Base-by-base conservation (phyloP, 805 yeast species). In the Wickerhamiella domercqiae region DNA sequence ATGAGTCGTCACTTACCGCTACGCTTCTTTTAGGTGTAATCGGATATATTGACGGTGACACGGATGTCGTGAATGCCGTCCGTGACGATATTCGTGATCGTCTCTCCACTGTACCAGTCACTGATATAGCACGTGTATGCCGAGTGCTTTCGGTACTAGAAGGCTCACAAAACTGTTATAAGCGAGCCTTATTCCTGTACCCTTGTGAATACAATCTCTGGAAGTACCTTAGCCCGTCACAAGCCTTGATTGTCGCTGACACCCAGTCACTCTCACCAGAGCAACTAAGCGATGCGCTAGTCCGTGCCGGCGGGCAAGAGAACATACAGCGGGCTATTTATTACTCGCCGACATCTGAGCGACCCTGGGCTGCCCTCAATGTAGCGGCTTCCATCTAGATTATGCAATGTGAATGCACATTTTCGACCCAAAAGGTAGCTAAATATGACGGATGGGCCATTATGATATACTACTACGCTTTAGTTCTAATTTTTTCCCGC, bases 401-500 rank as follows among this genome's bases (percentile, higher is more conserved):
- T 24, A 24, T 9, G 9, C 13, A 9, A 13, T n/a, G n/a, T n/a
- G n/a, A n/a, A n/a, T n/a, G n/a, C n/a, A n/a, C n/a, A n/a, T n/a
- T n/a, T n/a, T n/a, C n/a, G n/a, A n/a, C n/a, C n/a, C n/a, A 9
- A 29, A 29, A 29, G 17, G 15, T 16, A 9, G 32, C 14, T 11
- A n/a, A n/a, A n/a, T n/a, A n/a, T n/a, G n/a, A n/a, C n/a, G n/a
- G n/a, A n/a, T n/a, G n/a, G n/a, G n/a, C n/a, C n/a, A n/a, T n/a
- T n/a, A n/a, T n/a, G n/a, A n/a, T n/a, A n/a, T n/a, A n/a, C n/a
- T n/a, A n/a, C n/a, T n/a, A n/a, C n/a, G n/a, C n/a, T n/a, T n/a
- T n/a, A n/a, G n/a, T n/a, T n/a, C 35, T 60, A 71, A 54, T 69
- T 79, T 66, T 82, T 82, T 61, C 93, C 93, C 37, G 86, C 94